These are phyloP conservation scores for Heterobasidion occidentale DNA, from an alignment of 1,284 basidiomycete species.

Conservation along the genomic window DNA sequence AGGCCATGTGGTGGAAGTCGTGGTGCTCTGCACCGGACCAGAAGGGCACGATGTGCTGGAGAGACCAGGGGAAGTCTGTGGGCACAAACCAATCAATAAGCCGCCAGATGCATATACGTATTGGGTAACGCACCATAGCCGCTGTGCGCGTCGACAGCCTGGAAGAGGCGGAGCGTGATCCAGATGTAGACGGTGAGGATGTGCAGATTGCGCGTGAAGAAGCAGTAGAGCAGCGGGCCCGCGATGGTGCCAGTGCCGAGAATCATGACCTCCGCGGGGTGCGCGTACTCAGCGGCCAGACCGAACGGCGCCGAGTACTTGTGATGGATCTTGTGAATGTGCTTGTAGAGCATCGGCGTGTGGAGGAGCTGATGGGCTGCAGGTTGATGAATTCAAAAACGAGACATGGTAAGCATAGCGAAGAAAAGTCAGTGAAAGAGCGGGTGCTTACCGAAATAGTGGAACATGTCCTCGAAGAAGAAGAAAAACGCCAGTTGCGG, in stretches of 20 bases:
- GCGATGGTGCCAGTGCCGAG: conserved; percentile 82
- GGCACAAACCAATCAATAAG: too few species aligned
- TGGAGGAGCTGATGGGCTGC: conserved; percentile 87
- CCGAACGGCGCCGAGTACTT: conserved; percentile 97
- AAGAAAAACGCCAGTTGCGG: conserved; percentile 90
- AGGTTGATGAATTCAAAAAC: conserved; percentile 14
- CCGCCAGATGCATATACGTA: too few species aligned
- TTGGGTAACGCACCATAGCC: conserved; percentile 90
- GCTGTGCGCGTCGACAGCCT: conserved; percentile 95
- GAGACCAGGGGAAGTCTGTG: conserved; percentile 98
- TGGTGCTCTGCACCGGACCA: conserved; percentile 99
- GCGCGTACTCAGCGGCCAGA: conserved; percentile 95
- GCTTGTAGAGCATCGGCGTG: conserved; percentile 88
- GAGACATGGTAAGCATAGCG: conserved; percentile 3
- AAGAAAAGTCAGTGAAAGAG: neutral
- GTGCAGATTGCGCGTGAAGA: conserved; percentile 68
- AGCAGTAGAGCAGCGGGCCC: conserved; percentile 84
- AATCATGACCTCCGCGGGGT: conserved; percentile 91
- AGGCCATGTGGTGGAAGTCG: conserved; percentile 93
- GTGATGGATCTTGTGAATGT: conserved; percentile 98
- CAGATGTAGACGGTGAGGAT: conserved; percentile 92
- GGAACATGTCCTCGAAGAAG: conserved; percentile 94
- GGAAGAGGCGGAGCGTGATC: conserved; percentile 93
- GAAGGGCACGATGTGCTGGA: conserved; percentile 91
- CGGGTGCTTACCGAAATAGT: conserved; percentile 57